Conservation (phyloP, 371 early-diverging fungal species). For the Chytridium lagenaria region DNA sequence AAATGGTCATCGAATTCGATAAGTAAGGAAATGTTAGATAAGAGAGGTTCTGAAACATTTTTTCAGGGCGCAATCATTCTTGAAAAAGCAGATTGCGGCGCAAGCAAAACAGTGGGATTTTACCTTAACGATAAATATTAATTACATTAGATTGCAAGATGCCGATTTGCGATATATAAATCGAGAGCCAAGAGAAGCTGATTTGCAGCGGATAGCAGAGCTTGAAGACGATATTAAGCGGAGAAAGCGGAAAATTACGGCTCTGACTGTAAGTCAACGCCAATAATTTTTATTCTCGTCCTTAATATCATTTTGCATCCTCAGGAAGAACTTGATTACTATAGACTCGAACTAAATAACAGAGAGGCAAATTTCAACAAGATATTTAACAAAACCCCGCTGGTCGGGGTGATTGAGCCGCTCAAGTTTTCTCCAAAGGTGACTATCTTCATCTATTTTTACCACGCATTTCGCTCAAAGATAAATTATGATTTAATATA, state of each 20-base stretch:
- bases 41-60: not conserved
- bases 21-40: slow-evolving; percentile 8
- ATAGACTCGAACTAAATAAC: slow-evolving; percentile 56
- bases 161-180: slow-evolving; percentile 57
- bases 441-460: not conserved
- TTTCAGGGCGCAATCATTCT: slow-evolving; percentile 44
- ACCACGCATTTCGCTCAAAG: not conserved
- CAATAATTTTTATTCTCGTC: not conserved
- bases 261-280: slow-evolving; percentile 40
- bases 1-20: slow-evolving; percentile 57
- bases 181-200: slow-evolving; percentile 57
- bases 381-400: slow-evolving; percentile 56
- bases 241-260: slow-evolving; percentile 38
- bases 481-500: too few species aligned
- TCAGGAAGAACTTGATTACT: slow-evolving; percentile 55
- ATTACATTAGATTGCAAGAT: slow-evolving; percentile 41
- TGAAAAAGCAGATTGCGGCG: slow-evolving; percentile 52
- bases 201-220: slow-evolving; percentile 47
- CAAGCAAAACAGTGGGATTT: slow-evolving; percentile 39
- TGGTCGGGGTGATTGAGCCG: slow-evolving; percentile 49
- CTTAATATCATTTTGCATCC: not conserved
- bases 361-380: slow-evolving; percentile 61
- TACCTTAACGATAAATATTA: not conserved
- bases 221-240: slow-evolving; percentile 49
- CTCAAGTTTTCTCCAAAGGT: slow-evolving; percentile 15